Percentiles rank a stretch among this genome's conserved stretches.
Evolutionary conservation across 176 grass and related monocot genomes (phyloP).

Genomic region (Juncus effusus): DNA sequence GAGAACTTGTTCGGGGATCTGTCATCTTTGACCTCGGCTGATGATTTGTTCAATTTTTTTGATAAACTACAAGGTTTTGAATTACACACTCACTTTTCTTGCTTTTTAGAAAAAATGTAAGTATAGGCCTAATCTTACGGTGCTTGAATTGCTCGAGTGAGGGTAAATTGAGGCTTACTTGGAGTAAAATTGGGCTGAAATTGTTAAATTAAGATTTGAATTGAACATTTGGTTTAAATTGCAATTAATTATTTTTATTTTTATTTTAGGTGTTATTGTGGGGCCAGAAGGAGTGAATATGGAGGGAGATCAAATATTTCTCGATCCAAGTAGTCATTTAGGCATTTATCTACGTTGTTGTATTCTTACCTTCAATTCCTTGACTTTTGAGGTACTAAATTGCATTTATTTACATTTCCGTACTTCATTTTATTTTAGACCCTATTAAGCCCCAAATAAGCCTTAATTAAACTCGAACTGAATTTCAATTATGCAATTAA

Average conservation of each 20-base stretch:
- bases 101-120: neutral
- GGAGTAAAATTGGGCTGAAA: neutral
- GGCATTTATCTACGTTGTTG: conserved; percentile 89
- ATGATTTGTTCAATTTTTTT: conserved; percentile 89
- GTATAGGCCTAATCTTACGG: neutral
- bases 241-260: neutral
- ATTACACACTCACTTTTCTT: neutral
- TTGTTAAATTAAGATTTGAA: neutral
- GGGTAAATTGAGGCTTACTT: neutral
- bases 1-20: conserved; percentile 52
- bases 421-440: conserved; percentile 1
- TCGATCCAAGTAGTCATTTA: conserved; percentile 86
- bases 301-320: conserved; percentile 50
- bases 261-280: conserved; percentile 51
- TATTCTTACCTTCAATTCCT: conserved; percentile 73
- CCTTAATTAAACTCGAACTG: no score
- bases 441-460: no score
- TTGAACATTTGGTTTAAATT: neutral
- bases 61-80: conserved; percentile 65
- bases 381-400: conserved; percentile 75
- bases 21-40: conserved; percentile 48
- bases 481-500: neutral
- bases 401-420: neutral
- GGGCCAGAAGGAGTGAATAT: conserved; percentile 44
- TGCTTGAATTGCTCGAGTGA: neutral